Percentiles rank a stretch among this genome's conserved stretches.
Evolutionary conservation across 2,329 filamentous ascomycete species (phyloP).

Genomic region (Lasiodiplodia hormozganensis): DNA sequence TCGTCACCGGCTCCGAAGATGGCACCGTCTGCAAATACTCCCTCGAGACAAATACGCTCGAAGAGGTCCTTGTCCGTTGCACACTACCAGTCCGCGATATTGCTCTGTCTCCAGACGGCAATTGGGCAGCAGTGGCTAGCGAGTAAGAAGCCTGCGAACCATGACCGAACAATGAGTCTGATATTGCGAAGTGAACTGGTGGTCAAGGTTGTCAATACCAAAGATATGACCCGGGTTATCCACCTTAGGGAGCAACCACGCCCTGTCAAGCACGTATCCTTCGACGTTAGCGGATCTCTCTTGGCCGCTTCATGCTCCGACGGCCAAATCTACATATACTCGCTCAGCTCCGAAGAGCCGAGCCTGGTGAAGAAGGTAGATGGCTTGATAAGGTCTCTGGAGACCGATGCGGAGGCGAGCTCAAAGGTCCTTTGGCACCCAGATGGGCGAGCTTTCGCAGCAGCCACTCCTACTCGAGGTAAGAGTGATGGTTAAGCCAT

Average conservation of each 20-base stretch:
- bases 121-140: constrained; percentile 95
- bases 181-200: constrained; percentile 70
- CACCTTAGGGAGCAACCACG: constrained; percentile 83
- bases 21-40: constrained; percentile 95
- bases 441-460: constrained; percentile 88
- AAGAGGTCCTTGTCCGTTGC: constrained; percentile 81
- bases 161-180: constrained; percentile 27
- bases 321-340: constrained; percentile 90
- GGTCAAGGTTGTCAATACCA: constrained; percentile 85
- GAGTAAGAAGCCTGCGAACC: constrained; percentile 63
- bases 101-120: constrained; percentile 77
- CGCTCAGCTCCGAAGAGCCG: constrained; percentile 76
- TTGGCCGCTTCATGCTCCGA: constrained; percentile 86
- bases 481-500: not conserved
- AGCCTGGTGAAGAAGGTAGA: constrained; percentile 84
- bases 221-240: constrained; percentile 77
- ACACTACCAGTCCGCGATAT: constrained; percentile 89
- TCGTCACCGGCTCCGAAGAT: constrained; percentile 90
- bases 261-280: constrained; percentile 89
- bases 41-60: constrained; percentile 75
- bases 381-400: constrained; percentile 79
- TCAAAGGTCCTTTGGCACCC: constrained; percentile 88
- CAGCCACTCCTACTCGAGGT: constrained; percentile 75
- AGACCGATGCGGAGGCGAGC: constrained; percentile 77
- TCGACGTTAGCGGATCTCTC: constrained; percentile 79